These are phyloP conservation scores for Cladosporium phlei DNA, from an alignment of 2,329 filamentous ascomycete genomes.

Conservation along the genomic window DNA sequence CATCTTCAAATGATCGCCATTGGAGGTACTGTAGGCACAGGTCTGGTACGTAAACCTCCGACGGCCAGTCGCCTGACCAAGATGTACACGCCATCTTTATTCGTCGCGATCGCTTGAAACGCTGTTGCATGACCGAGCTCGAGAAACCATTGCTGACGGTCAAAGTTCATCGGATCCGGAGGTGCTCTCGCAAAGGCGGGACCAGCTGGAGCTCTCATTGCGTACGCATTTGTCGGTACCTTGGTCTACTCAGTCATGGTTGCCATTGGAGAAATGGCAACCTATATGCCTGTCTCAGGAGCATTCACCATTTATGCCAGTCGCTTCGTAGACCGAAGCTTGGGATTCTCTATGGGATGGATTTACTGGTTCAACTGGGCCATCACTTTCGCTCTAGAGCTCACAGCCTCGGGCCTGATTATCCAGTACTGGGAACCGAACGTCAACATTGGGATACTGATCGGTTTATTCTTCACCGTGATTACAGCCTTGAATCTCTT, in stretches of 20 bases:
- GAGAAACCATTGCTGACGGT: conserved; percentile 12
- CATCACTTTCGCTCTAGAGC: conserved; percentile 38
- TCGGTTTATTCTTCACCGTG: conserved; percentile 30
- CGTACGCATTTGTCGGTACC: conserved; percentile 42
- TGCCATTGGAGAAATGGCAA: conserved; percentile 53
- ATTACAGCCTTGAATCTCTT: conserved; percentile 45
- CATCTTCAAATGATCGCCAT: conserved; percentile 39
- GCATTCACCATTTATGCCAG: conserved; percentile 48
- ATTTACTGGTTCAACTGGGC: conserved; percentile 41
- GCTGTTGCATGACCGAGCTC: background rate
- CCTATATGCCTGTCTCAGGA: conserved; percentile 56
- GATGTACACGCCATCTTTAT: background rate
- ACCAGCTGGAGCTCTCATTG: conserved; percentile 41
- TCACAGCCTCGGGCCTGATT: conserved; percentile 36
- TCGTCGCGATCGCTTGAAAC: background rate
- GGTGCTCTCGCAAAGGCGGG: conserved; percentile 34
- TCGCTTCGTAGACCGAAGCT: conserved; percentile 40
- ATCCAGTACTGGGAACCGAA: conserved; percentile 37
- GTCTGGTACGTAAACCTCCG: conserved; percentile 1
- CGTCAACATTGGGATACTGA: conserved; percentile 38
- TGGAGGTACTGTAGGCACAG: conserved; percentile 17
- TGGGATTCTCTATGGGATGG: conserved; percentile 48
- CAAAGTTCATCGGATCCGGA: conserved; percentile 33
- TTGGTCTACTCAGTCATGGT: conserved; percentile 47
- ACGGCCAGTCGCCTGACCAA: background rate